A percentile compares a stretch with the other conserved stretches of the same genome.
Conservation (phyloP, 805 yeast genomes). For the Deakozyma indianensis region DNA sequence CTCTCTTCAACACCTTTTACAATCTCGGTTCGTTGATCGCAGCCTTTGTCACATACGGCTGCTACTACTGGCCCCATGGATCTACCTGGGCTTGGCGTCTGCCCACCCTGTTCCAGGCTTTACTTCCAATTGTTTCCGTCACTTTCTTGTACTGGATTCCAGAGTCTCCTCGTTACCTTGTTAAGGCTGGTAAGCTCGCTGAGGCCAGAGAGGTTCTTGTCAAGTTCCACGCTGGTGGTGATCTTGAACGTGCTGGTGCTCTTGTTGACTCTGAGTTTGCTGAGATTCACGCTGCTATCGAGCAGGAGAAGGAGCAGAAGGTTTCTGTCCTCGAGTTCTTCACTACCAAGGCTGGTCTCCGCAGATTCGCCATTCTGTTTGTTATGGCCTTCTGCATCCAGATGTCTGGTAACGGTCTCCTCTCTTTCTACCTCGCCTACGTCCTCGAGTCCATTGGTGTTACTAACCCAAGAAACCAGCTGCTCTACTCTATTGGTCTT, state of each 20-base stretch:
- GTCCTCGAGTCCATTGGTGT: conserved; percentile 42
- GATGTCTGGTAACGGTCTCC: conserved; percentile 37
- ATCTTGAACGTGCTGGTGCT: conserved; percentile 14
- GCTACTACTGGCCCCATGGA: conserved; percentile 15
- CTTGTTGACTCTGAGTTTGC: conserved; percentile 26
- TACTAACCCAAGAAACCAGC: conserved; percentile 15
- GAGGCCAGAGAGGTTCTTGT: conserved; percentile 29
- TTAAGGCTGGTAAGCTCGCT: conserved; percentile 26
- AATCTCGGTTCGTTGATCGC: conserved; percentile 33
- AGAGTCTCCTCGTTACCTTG: conserved; percentile 31
- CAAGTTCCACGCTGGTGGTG: conserved; percentile 29
- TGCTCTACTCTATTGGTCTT: conserved; percentile 5
- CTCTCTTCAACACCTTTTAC: neutral
- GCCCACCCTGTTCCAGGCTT: conserved; percentile 38
- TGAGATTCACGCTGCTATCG: conserved; percentile 27
- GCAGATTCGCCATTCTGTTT: conserved; percentile 25
- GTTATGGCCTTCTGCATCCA: conserved; percentile 28
- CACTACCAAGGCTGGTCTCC: conserved; percentile 26
- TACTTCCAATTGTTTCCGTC: conserved; percentile 30
- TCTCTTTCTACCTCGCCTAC: conserved; percentile 34
- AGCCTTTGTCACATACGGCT: conserved; percentile 36
- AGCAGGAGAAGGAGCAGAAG: conserved; percentile 25
- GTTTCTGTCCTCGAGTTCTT: conserved; percentile 28
- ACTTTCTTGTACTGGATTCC: conserved; percentile 25
- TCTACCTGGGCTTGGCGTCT: conserved; percentile 36